Conservation (phyloP, 495 filamentous ascomycete genomes). For the Neurospora sp. region DNA sequence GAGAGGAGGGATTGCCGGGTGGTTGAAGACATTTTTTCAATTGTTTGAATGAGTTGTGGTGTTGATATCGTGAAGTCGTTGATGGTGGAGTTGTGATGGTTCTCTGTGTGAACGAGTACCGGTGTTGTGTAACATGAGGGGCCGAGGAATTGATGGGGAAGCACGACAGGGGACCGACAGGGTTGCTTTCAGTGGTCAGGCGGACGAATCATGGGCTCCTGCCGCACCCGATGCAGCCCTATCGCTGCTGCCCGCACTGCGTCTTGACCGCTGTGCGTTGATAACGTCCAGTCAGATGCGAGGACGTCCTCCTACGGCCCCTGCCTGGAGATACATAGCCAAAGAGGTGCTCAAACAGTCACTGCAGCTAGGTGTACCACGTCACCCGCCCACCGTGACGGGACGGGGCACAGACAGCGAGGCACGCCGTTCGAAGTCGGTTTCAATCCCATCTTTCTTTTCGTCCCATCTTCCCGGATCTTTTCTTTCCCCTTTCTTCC, state of each 20-base stretch:
- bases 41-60: not conserved
- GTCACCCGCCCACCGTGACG: not conserved
- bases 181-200: not conserved
- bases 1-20: conserved; percentile 28
- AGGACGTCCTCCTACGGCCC: not conserved
- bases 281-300: not conserved
- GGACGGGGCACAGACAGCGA: not conserved
- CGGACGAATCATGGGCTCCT: not conserved
- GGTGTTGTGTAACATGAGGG: not conserved
- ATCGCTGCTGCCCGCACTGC: not conserved
- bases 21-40: not conserved
- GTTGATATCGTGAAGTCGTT: not conserved
- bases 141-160: not conserved
- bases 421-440: not conserved
- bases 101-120: not conserved
- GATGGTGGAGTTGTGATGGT: not conserved
- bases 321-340: not conserved
- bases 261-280: not conserved
- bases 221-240: not conserved
- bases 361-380: not conserved
- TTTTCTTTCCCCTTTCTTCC: not conserved
- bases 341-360: not conserved
- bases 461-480: not conserved
- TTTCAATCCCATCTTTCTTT: not conserved
- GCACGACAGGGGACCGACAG: not conserved